Evolutionary conservation across 2,329 filamentous ascomycete genomes (phyloP), one percentile per base, ranked within the genome.

Genomic region (Fusarium sp.): DNA sequence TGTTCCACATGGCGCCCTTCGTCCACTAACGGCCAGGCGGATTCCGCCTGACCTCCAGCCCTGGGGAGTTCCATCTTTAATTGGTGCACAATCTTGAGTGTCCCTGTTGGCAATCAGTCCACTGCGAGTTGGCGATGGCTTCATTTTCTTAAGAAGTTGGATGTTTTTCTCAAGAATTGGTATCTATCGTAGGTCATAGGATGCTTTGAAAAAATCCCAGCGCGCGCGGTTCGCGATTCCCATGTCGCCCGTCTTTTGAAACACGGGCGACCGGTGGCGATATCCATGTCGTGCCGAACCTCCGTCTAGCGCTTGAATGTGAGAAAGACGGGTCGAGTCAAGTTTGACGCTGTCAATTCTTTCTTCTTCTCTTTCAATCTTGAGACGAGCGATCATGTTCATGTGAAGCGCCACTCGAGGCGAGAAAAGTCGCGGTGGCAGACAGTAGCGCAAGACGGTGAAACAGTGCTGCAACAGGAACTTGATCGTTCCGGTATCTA

Each of bases 101-200:
- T 66, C 66, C 54, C 62, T 72, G 60, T 38, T 31, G 31, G 22
- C 45, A 27, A 71, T 73, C 75, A 78, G 76, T 76, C 65, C 75
- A 78, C 67, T 27, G 59, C 50, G 35, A 72, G 67, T 69, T 78
- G 72, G 72, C 61, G 76, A 78, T 78, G 75, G 76, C 76, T 78
- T 78, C 76, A 78, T 78, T 70, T 64, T 38, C 24, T 14, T 20
- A 5, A 22, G 20, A 22, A 56, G 22, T 78, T 76, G 69, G 56
- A 70, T 68, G 76, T 78, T 78, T 78, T 67, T 59, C 66, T 38
- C 58, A 60, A 54, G 56, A 34, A 67, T 31, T 64, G 57, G 22
- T 64, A 52, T 66, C 54, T 35, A 62, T 45, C 61, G 37, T 75
- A 8, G n/a, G 34, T 31, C 35, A 42, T 47, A 29, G 31, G 52